Percentiles rank a stretch among this genome's conserved stretches.
These are phyloP conservation scores for Penicillium hordei DNA, from an alignment of 2,329 filamentous ascomycete species.

Conservation along the genomic window DNA sequence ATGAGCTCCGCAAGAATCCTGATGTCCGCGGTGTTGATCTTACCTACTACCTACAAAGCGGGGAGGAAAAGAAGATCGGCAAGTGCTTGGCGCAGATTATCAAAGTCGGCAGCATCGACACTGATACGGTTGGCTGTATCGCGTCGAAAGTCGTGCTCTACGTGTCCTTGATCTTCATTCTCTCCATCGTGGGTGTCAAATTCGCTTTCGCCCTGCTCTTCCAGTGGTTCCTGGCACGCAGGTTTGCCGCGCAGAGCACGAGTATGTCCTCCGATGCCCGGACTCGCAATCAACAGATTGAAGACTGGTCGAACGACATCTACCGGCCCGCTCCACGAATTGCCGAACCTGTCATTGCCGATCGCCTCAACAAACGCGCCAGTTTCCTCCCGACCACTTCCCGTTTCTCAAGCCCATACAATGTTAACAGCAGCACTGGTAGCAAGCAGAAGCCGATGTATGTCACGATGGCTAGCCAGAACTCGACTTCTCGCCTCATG, in stretches of 20 bases:
- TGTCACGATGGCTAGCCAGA: conserved; percentile 94
- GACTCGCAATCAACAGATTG: conserved; percentile 87
- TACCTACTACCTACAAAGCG: conserved; percentile 80
- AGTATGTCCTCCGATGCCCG: conserved; percentile 78
- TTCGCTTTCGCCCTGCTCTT: conserved; percentile 89
- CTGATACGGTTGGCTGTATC: conserved; percentile 94
- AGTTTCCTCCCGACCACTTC: conserved; percentile 94
- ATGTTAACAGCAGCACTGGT: conserved; percentile 52
- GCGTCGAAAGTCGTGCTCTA: conserved; percentile 97
- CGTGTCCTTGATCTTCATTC: conserved; percentile 84
- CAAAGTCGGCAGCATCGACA: conserved; percentile 94
- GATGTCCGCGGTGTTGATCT: conserved; percentile 81
- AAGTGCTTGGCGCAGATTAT: conserved; percentile 90
- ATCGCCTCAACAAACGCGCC: conserved; percentile 73
- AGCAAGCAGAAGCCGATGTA: conserved; percentile 58
- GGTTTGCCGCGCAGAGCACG: conserved; percentile 81
- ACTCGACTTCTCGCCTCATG: conserved; percentile 69
- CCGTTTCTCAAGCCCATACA: conserved; percentile 88
- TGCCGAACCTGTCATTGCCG: conserved; percentile 69
- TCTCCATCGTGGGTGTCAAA: conserved; percentile 81
- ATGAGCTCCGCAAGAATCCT: conserved; percentile 70
- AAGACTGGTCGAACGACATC: conserved; percentile 97
- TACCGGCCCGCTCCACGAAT: conserved; percentile 86
- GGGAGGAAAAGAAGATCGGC: conserved; percentile 74
- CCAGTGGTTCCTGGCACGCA: conserved; percentile 91